These are phyloP conservation scores for Neurospora africana DNA, from an alignment of 495 filamentous ascomycete genomes.

Conservation along the genomic window DNA sequence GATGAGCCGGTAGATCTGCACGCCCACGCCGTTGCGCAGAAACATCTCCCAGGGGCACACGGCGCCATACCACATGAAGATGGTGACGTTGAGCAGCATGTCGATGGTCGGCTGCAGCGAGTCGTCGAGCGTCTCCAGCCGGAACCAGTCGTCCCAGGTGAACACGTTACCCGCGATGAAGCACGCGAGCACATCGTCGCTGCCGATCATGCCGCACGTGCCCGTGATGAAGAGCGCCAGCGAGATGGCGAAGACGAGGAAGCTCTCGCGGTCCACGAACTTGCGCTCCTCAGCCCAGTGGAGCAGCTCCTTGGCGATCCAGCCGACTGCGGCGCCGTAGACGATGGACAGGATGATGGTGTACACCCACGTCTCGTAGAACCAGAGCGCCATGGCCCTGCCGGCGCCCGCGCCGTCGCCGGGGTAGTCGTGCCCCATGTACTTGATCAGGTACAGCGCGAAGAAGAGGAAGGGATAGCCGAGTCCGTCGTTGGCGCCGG, in stretches of 20 bases:
- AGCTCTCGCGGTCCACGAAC: constrained; percentile 84
- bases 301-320: constrained; percentile 68
- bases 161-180: constrained; percentile 91
- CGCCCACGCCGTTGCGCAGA: constrained; percentile 46
- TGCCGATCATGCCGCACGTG: constrained; percentile 82
- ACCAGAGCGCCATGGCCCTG: constrained; percentile 71
- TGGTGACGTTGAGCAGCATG: constrained; percentile 62
- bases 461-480: constrained; percentile 88
- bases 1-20: constrained; percentile 71
- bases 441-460: constrained; percentile 74
- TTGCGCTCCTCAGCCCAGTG: constrained; percentile 74
- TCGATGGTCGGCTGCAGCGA: constrained; percentile 86
- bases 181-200: constrained; percentile 84
- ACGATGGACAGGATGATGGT: constrained; percentile 66
- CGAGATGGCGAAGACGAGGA: constrained; percentile 57
- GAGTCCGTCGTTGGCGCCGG: constrained; percentile 87
- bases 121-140: constrained; percentile 77
- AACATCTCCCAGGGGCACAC: constrained; percentile 77
- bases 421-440: constrained; percentile 44
- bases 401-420: constrained; percentile 43
- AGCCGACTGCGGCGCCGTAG: constrained; percentile 71
- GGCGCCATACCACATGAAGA: constrained; percentile 90
- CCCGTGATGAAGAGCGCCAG: constrained; percentile 68
- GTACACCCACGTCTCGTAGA: constrained; percentile 80
- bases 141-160: constrained; percentile 90